A percentile compares a stretch with the other conserved stretches of the same genome.
Evolutionary conservation across 768 basidiomycete genomes (phyloP).

Genomic region (Hypsizygus marmoreus): DNA sequence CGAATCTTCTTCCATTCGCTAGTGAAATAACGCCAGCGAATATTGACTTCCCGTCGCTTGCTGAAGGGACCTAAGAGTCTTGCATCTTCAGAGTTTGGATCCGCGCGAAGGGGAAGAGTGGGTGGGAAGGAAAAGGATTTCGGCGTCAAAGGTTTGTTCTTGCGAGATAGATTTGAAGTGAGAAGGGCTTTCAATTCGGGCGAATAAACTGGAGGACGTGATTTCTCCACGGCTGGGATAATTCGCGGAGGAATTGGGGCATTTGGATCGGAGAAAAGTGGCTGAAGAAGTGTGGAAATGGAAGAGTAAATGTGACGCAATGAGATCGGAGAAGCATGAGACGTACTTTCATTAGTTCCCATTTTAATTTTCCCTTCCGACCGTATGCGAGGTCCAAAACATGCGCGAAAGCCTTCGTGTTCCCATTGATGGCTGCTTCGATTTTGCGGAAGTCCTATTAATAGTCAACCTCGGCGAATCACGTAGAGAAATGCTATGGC

Average conservation of each 20-base stretch:
- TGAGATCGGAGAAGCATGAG: neutral
- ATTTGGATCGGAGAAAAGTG: constrained; percentile 51
- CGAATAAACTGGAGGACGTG: constrained; percentile 67
- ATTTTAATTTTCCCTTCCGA: constrained; percentile 67
- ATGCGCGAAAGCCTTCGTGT: constrained; percentile 50
- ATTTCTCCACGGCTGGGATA: constrained; percentile 52
- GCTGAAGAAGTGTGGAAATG: constrained; percentile 37
- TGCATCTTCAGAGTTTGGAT: constrained; percentile 60
- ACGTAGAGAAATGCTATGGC: neutral
- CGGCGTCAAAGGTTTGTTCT: constrained; percentile 43
- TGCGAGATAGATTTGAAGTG: constrained; percentile 49
- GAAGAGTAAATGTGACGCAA: neutral
- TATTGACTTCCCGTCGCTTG: constrained; percentile 74
- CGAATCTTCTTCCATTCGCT: constrained; percentile 53
- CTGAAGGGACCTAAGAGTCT: constrained; percentile 64
- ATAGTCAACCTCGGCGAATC: constrained; percentile 1
- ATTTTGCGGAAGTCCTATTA: constrained; percentile 56
- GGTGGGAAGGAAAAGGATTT: constrained; percentile 51
- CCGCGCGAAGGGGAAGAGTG: constrained; percentile 55
- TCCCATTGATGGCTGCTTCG: constrained; percentile 53
- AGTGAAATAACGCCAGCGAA: constrained; percentile 66
- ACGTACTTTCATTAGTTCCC: constrained; percentile 68
- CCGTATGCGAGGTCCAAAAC: constrained; percentile 76
- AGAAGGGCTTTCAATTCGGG: constrained; percentile 64
- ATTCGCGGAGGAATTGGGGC: constrained; percentile 44